Base-by-base conservation (phyloP, 1,139 yeast species). In the Candida labiduridarum region DNA sequence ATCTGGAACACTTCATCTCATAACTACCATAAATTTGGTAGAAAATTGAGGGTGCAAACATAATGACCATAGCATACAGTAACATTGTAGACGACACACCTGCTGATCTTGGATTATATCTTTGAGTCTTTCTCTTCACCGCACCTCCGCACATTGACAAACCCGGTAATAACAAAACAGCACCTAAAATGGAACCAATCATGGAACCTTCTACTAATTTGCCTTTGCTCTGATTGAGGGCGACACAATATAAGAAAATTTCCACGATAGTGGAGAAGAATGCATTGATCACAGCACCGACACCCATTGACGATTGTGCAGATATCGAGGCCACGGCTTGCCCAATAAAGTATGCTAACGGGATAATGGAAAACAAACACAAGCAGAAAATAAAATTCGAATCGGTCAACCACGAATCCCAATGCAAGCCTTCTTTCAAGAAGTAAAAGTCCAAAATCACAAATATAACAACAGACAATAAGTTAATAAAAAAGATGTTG, bases 271-370 rank as follows among this genome's bases (percentile, higher is more conserved):
- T 92, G 1, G 99, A 92, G 76, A 94, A 94, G 62, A 95, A 92
- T 0, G 99, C 99, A 67, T 94, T 94, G 59, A 94, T 91, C 0
- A 92, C 97, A 1, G 99, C 99, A 73, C 99, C 99, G 57, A 94
- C 85, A n/a, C 98, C 97, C 98, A 94, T 94, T 0, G 98, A 92
- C 0, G 97, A 90, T 70, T 95, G 99, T 0, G 99, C 98, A 2
- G 97, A 89, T 56, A 94, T 94, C 1, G 98, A 92, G 0, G 99
- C 99, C 25, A 94, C 99, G 1, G 98, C 99, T 67, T 94, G 98
- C 3, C 99, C 99, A 61, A 94, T 92, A 66, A 92, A 94, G 65
- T 94, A 94, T 0, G 99, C 99, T 58, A 94, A 76, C 2, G 99
- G 99, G 46, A 94, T 82, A 54, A 94, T 89, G 1, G 97, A 88